Base-by-base conservation (phyloP, 352 stramenopile genomes). In the Plasmopara halstedii region DNA sequence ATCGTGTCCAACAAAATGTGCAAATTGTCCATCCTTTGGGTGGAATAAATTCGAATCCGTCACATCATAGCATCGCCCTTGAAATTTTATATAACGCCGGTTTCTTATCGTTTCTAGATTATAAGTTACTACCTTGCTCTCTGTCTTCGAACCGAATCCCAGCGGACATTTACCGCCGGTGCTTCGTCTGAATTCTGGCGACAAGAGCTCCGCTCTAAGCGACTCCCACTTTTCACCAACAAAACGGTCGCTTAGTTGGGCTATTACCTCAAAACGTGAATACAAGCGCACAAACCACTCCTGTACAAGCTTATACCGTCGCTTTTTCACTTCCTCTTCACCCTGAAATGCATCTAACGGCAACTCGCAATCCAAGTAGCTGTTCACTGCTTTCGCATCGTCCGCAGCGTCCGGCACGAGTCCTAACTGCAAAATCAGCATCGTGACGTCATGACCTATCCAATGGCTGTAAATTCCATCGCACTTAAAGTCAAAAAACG, bases 1-100 rank as follows among this genome's bases (percentile, higher is more conserved):
- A 36, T 85, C 70, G 31, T 83, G 70, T 4, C 70, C 70, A n/a
- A 81, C 65, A 47, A 85, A 75, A 26, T 76, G 62, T 4, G 58
- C 57, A 21, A 83, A 66, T 22, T 65, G 43, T 23, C 69, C 69
- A 14, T 52, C 42, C 1, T 67, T 46, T 15, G 41, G 33, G 21
- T 73, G 53, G 50, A 83, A 85, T 38, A 81, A 64, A 5, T 40
- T 62, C 41, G 66, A 81, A 25, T 67, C 50, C 7, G 56, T 66
- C 10, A 83, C 70, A 46, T 85, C 70, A 58, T 83, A 85, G 2
- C 46, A 54, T 38, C 57, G 59, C 20, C 70, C 73, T 55, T 77
- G 71, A 39, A 85, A 83, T 26, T 20, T 50, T 19, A 85, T 76
- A 39, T 49, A 72, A n/a, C 38, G 53, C 35, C 69, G 9, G 0